phyloP scores from a whole-genome alignment of 176 grass and related monocot species.

The Triticum dicoccoides region DNA sequence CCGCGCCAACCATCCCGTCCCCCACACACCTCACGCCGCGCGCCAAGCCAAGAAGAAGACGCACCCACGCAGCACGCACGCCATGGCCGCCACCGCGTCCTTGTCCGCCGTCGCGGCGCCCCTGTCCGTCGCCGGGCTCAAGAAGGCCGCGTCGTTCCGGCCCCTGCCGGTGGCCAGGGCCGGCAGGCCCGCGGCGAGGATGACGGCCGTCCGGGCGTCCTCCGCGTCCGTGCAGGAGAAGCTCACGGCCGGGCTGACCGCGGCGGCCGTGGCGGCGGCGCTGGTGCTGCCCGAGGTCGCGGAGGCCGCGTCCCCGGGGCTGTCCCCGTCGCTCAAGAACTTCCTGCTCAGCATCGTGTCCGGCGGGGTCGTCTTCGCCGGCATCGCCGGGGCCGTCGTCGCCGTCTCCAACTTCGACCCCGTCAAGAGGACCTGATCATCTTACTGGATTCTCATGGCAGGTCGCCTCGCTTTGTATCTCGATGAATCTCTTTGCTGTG shows the following conservation, averaged over 20 bases:
- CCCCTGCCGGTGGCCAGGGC: constrained; percentile 14
- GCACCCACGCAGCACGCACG: not conserved
- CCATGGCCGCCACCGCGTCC: constrained; percentile 50
- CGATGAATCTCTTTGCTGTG: not conserved
- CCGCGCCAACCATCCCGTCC: constrained; percentile 17
- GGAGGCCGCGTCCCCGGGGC: constrained; percentile 37
- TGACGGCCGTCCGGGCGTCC: constrained; percentile 39
- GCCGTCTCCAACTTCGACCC: constrained; percentile 77
- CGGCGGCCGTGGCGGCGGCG: constrained; percentile 42
- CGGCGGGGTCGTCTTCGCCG: constrained; percentile 53
- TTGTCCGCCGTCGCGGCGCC: constrained; percentile 31
- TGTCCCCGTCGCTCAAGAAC: constrained; percentile 72
- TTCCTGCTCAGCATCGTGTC: constrained; percentile 70
- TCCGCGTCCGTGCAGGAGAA: constrained; percentile 47
- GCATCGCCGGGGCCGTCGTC: constrained; percentile 56
- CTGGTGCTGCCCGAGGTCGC: constrained; percentile 49
- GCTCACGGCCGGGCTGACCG: constrained; percentile 44
- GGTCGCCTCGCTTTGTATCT: not conserved
- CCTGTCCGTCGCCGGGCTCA: constrained; percentile 32
- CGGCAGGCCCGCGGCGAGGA: constrained; percentile 33
- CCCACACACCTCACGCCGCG: not conserved
- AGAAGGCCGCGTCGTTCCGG: constrained; percentile 7
- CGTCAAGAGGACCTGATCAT: constrained; percentile 48
- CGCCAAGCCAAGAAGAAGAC: not conserved
- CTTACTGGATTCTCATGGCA: too few species aligned